These are phyloP conservation scores for Phytophthora quininea DNA, from an alignment of 352 stramenopile genomes.

Conservation along the genomic window DNA sequence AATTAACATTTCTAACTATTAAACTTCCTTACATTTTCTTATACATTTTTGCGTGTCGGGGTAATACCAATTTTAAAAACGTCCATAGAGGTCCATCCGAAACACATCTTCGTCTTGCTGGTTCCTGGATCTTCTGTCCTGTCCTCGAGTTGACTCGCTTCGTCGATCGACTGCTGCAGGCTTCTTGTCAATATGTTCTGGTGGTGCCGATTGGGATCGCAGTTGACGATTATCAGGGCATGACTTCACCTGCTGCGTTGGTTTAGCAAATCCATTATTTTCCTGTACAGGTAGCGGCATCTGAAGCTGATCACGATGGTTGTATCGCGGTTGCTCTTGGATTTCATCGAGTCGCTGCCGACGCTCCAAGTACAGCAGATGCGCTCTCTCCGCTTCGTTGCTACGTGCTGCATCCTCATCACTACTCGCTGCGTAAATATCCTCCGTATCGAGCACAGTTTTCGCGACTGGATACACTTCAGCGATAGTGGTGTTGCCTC, in stretches of 20 bases:
- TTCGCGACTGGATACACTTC: slow-evolving; percentile 32
- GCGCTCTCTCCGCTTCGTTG: slow-evolving; percentile 25
- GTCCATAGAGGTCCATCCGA: slow-evolving; percentile 39
- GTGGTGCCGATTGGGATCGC: slow-evolving; percentile 7
- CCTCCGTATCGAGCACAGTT: slow-evolving; percentile 26
- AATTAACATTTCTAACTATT: slow-evolving; percentile 24
- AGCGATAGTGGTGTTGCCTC: slow-evolving; percentile 14
- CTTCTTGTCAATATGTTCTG: slow-evolving; percentile 10
- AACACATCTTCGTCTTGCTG: slow-evolving; percentile 27
- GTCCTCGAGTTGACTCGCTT: slow-evolving; percentile 3
- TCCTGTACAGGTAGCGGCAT: slow-evolving; percentile 3
- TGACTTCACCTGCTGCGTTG: neutral
- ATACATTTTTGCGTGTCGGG: no score
- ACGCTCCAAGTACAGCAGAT: slow-evolving; percentile 28
- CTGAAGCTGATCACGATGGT: slow-evolving; percentile 8
- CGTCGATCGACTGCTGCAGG: slow-evolving; percentile 7
- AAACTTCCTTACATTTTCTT: neutral
- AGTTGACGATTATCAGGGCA: neutral
- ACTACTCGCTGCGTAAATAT: slow-evolving; percentile 13
- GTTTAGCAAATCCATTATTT: neutral
- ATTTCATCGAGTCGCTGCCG: slow-evolving; percentile 19
- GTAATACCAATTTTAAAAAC: slow-evolving; percentile 16
- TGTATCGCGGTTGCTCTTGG: slow-evolving; percentile 5
- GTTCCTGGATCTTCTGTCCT: slow-evolving; percentile 3
- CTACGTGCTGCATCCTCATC: slow-evolving; percentile 14